Evolutionary conservation across 2,329 filamentous ascomycete genomes (phyloP).

Genomic region (Monilinia fructicola): DNA sequence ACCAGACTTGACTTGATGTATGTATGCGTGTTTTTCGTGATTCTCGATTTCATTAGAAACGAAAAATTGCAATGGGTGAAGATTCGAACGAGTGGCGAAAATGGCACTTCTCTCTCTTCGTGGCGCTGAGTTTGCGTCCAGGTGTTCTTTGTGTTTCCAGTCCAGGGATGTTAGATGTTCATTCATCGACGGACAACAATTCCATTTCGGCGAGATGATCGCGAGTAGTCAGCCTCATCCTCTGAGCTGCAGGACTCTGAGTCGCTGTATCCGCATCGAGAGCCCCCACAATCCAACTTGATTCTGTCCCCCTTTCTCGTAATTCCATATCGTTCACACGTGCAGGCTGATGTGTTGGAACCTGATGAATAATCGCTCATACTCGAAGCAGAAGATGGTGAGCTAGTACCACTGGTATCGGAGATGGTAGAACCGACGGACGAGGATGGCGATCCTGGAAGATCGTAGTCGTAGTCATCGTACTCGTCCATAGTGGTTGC

Average conservation of each 20-base stretch:
- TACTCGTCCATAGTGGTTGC: conserved; percentile 56
- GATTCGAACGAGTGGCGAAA: background rate
- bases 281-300: conserved; percentile 92
- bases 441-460: conserved; percentile 61
- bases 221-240: conserved; percentile 60
- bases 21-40: conserved; percentile 24
- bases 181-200: conserved; percentile 52
- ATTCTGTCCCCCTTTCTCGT: conserved; percentile 89
- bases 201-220: conserved; percentile 62
- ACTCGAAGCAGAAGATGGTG: conserved; percentile 68
- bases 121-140: background rate
- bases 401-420: conserved; percentile 65
- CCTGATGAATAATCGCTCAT: conserved; percentile 78
- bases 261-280: conserved; percentile 78
- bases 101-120: conserved; percentile 15
- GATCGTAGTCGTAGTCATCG: conserved; percentile 55
- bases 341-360: conserved; percentile 70
- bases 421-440: conserved; percentile 73
- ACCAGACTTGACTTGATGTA: conserved; percentile 31
- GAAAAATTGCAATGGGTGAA: conserved; percentile 28
- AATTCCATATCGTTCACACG: conserved; percentile 95
- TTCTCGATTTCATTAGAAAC: background rate
- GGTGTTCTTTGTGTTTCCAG: conserved; percentile 26
- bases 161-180: conserved; percentile 11
- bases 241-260: conserved; percentile 65